These are phyloP conservation scores for Aleurites moluccanus DNA, from an alignment of 441 rosid genomes.

Conservation along the genomic window DNA sequence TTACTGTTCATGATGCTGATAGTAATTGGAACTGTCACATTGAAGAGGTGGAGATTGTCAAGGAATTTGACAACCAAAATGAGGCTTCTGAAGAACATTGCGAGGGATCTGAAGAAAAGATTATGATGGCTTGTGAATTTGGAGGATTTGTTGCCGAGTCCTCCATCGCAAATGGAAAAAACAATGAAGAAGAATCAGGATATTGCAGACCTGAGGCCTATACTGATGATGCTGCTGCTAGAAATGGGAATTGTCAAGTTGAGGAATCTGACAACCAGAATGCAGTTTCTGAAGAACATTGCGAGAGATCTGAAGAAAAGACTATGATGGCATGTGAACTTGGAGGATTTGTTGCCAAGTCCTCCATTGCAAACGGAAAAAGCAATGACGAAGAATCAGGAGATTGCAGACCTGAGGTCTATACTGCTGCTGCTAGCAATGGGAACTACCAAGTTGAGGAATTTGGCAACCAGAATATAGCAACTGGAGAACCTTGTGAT, in stretches of 20 bases:
- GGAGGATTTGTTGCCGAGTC: constrained; percentile 16
- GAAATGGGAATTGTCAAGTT: constrained; percentile 8
- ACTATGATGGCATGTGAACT: constrained; percentile 13
- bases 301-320: constrained; percentile 24
- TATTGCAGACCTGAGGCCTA: constrained; percentile 1
- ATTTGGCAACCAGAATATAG: constrained; percentile 23
- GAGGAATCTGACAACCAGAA: constrained; percentile 24
- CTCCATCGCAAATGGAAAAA: not conserved
- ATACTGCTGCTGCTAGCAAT: constrained; percentile 7
- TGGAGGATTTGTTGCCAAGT: constrained; percentile 14
- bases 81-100: constrained; percentile 25
- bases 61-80: constrained; percentile 20
- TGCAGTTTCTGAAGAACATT: constrained; percentile 25
- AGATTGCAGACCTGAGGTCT: not conserved
- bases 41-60: constrained; percentile 24
- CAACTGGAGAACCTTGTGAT: constrained; percentile 16
- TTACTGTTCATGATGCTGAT: constrained; percentile 16
- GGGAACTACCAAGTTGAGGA: constrained; percentile 23
- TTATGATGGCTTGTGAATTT: constrained; percentile 6
- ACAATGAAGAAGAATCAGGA: not conserved
- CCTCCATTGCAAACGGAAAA: not conserved
- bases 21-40: not conserved
- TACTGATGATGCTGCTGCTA: constrained; percentile 17
- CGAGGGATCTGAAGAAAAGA: constrained; percentile 25
- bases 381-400: not conserved